Conservation (phyloP, 768 basidiomycete genomes). For the Tylopilus vinaceipallidus region DNA sequence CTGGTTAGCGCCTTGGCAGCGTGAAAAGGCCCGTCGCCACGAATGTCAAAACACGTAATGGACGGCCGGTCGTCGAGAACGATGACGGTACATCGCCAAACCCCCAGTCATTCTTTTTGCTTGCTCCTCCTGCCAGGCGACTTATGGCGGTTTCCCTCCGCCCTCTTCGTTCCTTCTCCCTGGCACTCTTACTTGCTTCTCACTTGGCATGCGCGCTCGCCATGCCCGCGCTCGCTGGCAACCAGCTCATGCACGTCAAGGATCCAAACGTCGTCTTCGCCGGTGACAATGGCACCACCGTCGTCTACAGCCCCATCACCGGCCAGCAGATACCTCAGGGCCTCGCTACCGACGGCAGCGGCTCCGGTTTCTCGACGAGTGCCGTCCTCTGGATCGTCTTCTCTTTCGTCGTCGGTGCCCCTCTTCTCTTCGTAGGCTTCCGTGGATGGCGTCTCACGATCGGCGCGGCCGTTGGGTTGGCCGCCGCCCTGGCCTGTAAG, state of each 20-base stretch:
- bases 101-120: conserved; percentile 13
- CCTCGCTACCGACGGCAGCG: conserved; percentile 57
- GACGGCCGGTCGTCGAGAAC: too few species aligned
- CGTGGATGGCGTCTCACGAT: conserved; percentile 56
- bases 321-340: conserved; percentile 50
- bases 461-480: conserved; percentile 52
- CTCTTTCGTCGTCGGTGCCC: conserved; percentile 48
- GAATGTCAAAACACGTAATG: neutral
- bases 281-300: conserved; percentile 33
- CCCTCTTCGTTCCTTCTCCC: conserved; percentile 16
- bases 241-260: conserved; percentile 21
- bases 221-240: conserved; percentile 6
- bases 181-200: conserved; percentile 16
- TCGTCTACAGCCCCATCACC: conserved; percentile 46
- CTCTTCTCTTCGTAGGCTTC: conserved; percentile 55
- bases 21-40: too few species aligned
- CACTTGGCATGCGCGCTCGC: conserved; percentile 5
- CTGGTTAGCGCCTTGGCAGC: too few species aligned
- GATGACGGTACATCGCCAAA: conserved; percentile 7
- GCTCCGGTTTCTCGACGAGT: conserved; percentile 44
- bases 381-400: conserved; percentile 61
- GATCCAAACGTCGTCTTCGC: conserved; percentile 32
- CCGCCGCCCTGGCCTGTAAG: conserved; percentile 46
- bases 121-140: conserved; percentile 7
- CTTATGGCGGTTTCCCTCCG: conserved; percentile 28